Base-by-base conservation (phyloP, 1,284 basidiomycete species). In the Ceratobasidium sp. region DNA sequence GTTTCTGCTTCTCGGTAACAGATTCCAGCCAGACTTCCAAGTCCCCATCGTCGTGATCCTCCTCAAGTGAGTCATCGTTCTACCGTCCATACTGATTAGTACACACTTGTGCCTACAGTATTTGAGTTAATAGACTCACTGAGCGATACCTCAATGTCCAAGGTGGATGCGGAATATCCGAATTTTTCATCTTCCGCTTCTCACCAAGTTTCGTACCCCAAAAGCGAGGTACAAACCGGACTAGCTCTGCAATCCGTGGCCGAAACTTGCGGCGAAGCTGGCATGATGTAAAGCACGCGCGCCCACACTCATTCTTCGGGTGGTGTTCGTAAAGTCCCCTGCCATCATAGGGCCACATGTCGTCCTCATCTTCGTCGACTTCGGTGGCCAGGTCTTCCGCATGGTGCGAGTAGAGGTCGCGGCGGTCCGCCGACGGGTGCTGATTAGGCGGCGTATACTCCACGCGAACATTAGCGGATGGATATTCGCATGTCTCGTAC, bases 41-140 rank as follows among this genome's bases (percentile, higher is more conserved):
- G 56, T 71, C 68, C 3, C 68, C 68, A 33, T 71, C 68, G 31
- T 71, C 68, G 11, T 71, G 51, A 28, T 71, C 68, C n/a, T 71
- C 68, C 8, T 60, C 68, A 8, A 71, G 54, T 15, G 56, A 23
- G 54, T 71, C 68, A 33, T 71, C 68, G 54, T 71, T 71, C 68
- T 71, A 49, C 26, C 31, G n/a, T 28, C 35, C 61, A 39, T 2
- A 3, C 2, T 20, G n/a, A 64, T 47, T 5, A 45, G n/a, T 33
- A 71, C 13, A 26, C 13, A 51, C 11, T 15, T 35, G 28, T 31
- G 37, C 11, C 45, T 10, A 42, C 8, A n/a, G 13, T 28, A n/a
- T 33, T 15, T 11, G n/a, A 60, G 28, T 28, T 11, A 20, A 31
- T 2, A 60, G 26, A 61, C 68, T 71, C 68, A 71, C 68, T 26